A percentile compares a stretch with the other conserved stretches of the same genome.
Evolutionary conservation across 2,329 filamentous ascomycete species (phyloP).

Genomic region (Neonectria ditissima): DNA sequence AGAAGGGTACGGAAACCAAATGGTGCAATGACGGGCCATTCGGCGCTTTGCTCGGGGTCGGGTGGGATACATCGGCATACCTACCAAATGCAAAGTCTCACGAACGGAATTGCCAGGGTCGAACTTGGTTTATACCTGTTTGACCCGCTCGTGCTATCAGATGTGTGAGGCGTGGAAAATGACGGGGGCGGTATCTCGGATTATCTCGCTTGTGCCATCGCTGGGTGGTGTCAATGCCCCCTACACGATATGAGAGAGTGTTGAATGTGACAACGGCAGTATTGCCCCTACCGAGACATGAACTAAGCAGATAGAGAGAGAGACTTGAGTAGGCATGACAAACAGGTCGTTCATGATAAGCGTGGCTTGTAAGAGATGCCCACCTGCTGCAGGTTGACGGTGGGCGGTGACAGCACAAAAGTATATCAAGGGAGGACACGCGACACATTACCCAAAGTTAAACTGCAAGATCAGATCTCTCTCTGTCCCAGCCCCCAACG

Average conservation of each 20-base stretch:
- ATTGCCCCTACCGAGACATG: background rate
- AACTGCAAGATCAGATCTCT: constrained; percentile 3
- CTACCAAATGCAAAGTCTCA: background rate
- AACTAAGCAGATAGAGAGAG: background rate
- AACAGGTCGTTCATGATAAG: constrained; percentile 1
- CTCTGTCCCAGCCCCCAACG: background rate
- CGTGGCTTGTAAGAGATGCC: background rate
- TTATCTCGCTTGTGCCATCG: background rate
- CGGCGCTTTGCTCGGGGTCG: background rate
- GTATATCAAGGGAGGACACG: constrained; percentile 4
- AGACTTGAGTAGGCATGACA: constrained; percentile 3
- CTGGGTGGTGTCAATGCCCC: background rate
- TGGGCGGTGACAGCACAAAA: background rate
- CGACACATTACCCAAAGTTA: background rate
- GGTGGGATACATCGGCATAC: background rate
- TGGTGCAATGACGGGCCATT: background rate
- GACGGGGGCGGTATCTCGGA: background rate
- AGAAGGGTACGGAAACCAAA: background rate
- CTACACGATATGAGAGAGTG: constrained; percentile 3
- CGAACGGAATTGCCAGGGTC: background rate
- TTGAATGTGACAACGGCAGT: background rate
- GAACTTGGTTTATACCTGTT: background rate
- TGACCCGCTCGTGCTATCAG: constrained; percentile 2
- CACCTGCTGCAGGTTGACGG: background rate
- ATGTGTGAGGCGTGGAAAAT: background rate